A percentile compares a stretch with the other conserved stretches of the same genome.
These are phyloP conservation scores for Scheffersomyces lignosus DNA, from an alignment of 805 yeast genomes.

Conservation along the genomic window DNA sequence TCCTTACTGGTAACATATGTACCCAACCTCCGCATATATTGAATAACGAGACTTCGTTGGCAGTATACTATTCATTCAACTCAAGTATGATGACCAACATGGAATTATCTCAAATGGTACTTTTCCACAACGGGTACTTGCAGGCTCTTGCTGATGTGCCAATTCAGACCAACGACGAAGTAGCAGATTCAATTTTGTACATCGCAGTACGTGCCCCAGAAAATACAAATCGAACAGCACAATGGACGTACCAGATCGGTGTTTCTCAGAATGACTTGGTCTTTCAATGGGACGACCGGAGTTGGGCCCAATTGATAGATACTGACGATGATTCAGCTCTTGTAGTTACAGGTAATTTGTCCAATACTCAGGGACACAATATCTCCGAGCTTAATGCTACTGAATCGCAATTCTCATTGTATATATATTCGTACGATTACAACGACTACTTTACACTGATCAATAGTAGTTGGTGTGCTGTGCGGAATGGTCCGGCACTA, in stretches of 20 bases:
- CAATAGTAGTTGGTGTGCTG: conserved; percentile 70
- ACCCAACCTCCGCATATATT: conserved; percentile 19
- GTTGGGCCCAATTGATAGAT: conserved; percentile 61
- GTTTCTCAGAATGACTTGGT: conserved; percentile 61
- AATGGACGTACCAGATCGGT: conserved; percentile 70
- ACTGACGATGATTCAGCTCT: conserved; percentile 69
- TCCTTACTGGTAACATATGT: conserved; percentile 54
- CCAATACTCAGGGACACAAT: conserved; percentile 1
- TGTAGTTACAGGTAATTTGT: conserved; percentile 58
- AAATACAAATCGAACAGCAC: conserved; percentile 30
- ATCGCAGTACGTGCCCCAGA: conserved; percentile 44
- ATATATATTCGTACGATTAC: conserved; percentile 47
- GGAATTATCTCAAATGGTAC: conserved; percentile 27
- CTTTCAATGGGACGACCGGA: conserved; percentile 66
- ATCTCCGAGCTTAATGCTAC: conserved; percentile 18
- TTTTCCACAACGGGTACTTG: conserved; percentile 36
- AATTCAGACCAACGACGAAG: conserved; percentile 6
- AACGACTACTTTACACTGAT: conserved; percentile 36
- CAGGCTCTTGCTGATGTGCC: conserved; percentile 41
- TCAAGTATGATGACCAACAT: conserved; percentile 29
- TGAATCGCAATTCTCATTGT: conserved; percentile 37
- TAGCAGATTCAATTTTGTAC: conserved; percentile 23
- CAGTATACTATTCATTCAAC: conserved; percentile 42
- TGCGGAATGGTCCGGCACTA: conserved; percentile 51
- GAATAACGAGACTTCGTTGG: conserved; percentile 25